Evolutionary conservation across 2,329 filamentous ascomycete species (phyloP), one percentile per base, ranked within the genome.

Genomic region (Chalara sp.): DNA sequence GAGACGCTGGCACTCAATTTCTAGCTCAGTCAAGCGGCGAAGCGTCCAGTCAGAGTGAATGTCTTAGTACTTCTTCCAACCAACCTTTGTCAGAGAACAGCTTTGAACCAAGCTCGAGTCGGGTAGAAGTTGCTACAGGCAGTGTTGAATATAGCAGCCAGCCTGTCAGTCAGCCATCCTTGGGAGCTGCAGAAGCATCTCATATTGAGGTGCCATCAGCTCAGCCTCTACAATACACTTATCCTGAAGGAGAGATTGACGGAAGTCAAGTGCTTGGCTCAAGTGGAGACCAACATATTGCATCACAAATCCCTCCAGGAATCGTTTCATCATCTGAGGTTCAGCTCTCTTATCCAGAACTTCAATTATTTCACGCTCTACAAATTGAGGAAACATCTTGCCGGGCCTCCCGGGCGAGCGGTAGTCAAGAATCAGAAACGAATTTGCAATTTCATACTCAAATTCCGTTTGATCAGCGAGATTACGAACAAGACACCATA

Each of bases 361-460:
- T 21, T 21, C 21, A 21, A 21, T 3, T 21, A 21, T 21, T 21
- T 21, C 21, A 21, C 21, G 21, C 21, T 21, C 21, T 21, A 21
- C 21, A 21, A 21, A 21, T 21, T 21, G 21, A 21, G 21, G 21
- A 21, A 21, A 21, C 21, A 21, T 21, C 21, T 21, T 21, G 21
- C 21, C 21, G 21, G 21, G 21, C 21, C 21, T 21, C 21, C 21
- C 21, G 21, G 21, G 3, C 21, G 21, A 21, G 21, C 21, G 21
- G 21, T 21, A 21, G 21, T 21, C 21, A 21, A 21, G 21, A 21
- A 21, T 21, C 21, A 21, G 21, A 21, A 21, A 21, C 21, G 21
- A 21, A 21, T 21, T 21, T 21, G 29, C 43, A 44, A 29, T 47
- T 47, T 33, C 46, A 49, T 37, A 53, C 47, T 5, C 51, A 51